phyloP scores from a whole-genome alignment of 495 filamentous ascomycete genomes.

The Neurospora hispaniola region DNA sequence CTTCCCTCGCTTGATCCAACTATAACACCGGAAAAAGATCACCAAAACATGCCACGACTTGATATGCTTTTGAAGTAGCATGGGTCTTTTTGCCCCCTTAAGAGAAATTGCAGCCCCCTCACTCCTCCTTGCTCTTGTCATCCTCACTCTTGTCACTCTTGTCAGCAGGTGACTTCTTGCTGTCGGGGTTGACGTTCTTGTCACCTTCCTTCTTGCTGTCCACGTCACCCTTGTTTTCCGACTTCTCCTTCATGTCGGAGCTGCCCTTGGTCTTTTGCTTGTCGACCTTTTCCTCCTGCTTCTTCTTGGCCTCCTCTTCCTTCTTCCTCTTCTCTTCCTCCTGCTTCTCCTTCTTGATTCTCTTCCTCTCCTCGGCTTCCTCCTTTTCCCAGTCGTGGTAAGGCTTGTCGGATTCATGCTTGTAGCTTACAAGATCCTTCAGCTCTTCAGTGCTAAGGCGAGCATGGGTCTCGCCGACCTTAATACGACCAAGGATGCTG shows the following conservation, averaged over 20 bases:
- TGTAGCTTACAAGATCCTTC: conserved; percentile 39
- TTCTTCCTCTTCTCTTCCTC: conserved; percentile 24
- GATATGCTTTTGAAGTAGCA: neutral
- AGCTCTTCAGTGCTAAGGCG: conserved; percentile 51
- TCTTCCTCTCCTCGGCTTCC: conserved; percentile 24
- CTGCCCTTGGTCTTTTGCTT: conserved; percentile 13
- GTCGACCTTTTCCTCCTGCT: conserved; percentile 14
- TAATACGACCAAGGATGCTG: conserved; percentile 75
- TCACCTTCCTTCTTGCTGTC: conserved; percentile 5
- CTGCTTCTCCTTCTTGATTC: conserved; percentile 22
- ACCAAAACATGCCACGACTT: neutral
- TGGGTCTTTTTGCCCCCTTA: neutral
- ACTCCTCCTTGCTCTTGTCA: conserved; percentile 5
- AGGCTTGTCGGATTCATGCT: conserved; percentile 40
- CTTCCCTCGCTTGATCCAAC: neutral
- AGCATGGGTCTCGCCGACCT: conserved; percentile 52
- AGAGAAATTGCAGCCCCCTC: neutral
- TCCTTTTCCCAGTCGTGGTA: conserved; percentile 28
- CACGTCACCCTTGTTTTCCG: conserved; percentile 3
- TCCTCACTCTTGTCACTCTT: neutral
- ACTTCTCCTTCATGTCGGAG: conserved; percentile 7
- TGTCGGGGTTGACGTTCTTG: conserved; percentile 4
- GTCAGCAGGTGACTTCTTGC: neutral
- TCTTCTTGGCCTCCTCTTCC: conserved; percentile 19
- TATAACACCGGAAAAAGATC: neutral